phyloP scores from a whole-genome alignment of 2,329 filamentous ascomycete genomes.

The Ilyonectria destructans region DNA sequence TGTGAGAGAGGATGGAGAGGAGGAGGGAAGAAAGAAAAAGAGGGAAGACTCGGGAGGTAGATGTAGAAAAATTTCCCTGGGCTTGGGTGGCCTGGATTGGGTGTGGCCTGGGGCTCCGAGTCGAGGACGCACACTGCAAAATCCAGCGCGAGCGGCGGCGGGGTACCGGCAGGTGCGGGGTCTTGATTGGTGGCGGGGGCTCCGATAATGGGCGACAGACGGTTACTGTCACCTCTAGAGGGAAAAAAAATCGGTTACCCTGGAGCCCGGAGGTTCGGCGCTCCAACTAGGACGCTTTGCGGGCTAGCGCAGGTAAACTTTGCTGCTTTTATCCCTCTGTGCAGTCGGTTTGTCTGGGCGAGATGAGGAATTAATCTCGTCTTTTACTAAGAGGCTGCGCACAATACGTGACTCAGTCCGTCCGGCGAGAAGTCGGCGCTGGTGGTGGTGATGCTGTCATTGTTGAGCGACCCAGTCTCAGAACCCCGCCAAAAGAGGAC shows the following conservation, averaged over 20 bases:
- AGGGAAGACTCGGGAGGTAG: conserved; percentile 38
- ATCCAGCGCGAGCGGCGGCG: conserved; percentile 30
- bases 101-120: conserved; percentile 7
- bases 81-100: conserved; percentile 14
- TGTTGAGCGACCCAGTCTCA: not conserved
- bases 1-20: conserved; percentile 18
- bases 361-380: too few species aligned
- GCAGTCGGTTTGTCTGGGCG: too few species aligned
- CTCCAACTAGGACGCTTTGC: not conserved
- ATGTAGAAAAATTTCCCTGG: conserved; percentile 40
- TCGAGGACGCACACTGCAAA: conserved; percentile 19
- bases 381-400: too few species aligned
- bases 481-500: not conserved
- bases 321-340: not conserved
- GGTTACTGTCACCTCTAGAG: not conserved
- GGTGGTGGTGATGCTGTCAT: too few species aligned
- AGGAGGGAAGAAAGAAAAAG: conserved; percentile 26
- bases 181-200: conserved; percentile 42
- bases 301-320: not conserved
- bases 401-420: too few species aligned
- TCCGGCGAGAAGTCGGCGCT: too few species aligned
- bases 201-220: conserved; percentile 39
- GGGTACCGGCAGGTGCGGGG: conserved; percentile 46
- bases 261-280: not conserved
- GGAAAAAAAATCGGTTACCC: not conserved